Evolutionary conservation across 2,329 filamentous ascomycete species (phyloP), one percentile per base, ranked within the genome.

Genomic region (Claviceps maximensis): DNA sequence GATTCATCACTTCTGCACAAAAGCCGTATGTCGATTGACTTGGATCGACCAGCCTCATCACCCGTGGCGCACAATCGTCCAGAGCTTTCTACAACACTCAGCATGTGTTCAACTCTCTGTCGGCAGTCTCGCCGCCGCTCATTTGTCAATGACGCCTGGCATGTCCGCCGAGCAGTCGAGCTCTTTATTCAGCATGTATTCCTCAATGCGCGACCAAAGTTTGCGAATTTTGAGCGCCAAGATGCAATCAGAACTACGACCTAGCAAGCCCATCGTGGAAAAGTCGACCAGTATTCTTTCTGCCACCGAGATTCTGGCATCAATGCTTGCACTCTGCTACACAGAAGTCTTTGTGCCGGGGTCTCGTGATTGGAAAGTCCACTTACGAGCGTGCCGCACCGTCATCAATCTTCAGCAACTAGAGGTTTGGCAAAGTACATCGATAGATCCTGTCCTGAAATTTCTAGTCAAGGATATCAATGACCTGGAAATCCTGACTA

Each of bases 11-110:
- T 60, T 60, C 21, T 54, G 52, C 36, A 52, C 55, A 23, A 54
- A 55, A 23, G 58, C 58, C 42, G 53, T 57, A 15, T 56, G 58
- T 15, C 55, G 57, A 6, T 40, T 60, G 38, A 59, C 58, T 17
- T 60, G 58, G 58, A 55, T 60, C 31, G 58, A 60, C 19, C 56
- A 54, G 36, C 58, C 58, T 13, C 49, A 53, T 19, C 56, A 56
- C 33, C 58, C 57, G 4, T 57, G 58, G 58, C 54, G 58, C 36
- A 45, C 54, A 12, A 56, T 52, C 10, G 53, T 57, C 42, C 50
- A 45, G 8, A 51, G 47, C 19, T 51, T 55, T 17, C 53, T 58
- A 1, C 53, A 55, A 6, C 41, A 54, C 13, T 59, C 58, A 13
- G 40, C 58, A 2, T 58, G 56, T 19, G 51, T 60, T 17, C 56